Base-by-base conservation (phyloP, 345 rosid genomes). In the Turnera subulata region DNA sequence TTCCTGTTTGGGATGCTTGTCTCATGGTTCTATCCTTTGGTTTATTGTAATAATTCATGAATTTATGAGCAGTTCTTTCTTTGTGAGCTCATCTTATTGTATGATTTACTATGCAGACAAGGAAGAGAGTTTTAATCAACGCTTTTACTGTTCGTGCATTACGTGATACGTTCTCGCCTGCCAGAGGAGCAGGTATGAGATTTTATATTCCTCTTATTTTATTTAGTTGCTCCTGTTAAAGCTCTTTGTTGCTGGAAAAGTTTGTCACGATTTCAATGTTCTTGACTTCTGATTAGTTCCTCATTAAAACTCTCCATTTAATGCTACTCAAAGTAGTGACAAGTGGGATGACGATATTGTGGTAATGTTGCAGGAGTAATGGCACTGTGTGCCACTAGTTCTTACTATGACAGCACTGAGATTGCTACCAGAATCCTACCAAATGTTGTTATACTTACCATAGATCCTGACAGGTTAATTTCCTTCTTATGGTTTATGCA, bases 101-200 rank as follows among this genome's bases (percentile, higher is more conserved):
- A 40, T 56, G 69, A 32, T 55, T 43, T 56, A 56, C 59, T 53
- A 54, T 71, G 71, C 80, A 89, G 99, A 89, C 90, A 6, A 86
- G 97, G 82, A 93, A 89, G 69, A 80, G 99, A 77, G 97, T 93
- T 58, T 66, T 93, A 77, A 89, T 93, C 46, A 93, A 93, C 80
- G 99, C 99, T 59, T 93, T 93, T 77, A 89, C 97, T 29, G 99
- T 86, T 51, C 99, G 99, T 78, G 99, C 99, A 46, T 53, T 93
- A 73, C 89, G 95, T 46, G 99, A 93, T 78, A 79, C 92, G 43
- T 93, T 93, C 72, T 78, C 99, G 72, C 95, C 92, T 76, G 99
- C 99, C 63, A 85, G 99, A 68, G 99, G 90, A 72, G 99, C 99
- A 78, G 99, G 99, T 93, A 85, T 58, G 57, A 59, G 40, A 62